Evolutionary conservation across 192 early-diverging fungal species (phyloP), one percentile per base, ranked within the genome.

Genomic region (Backusella sp.): DNA sequence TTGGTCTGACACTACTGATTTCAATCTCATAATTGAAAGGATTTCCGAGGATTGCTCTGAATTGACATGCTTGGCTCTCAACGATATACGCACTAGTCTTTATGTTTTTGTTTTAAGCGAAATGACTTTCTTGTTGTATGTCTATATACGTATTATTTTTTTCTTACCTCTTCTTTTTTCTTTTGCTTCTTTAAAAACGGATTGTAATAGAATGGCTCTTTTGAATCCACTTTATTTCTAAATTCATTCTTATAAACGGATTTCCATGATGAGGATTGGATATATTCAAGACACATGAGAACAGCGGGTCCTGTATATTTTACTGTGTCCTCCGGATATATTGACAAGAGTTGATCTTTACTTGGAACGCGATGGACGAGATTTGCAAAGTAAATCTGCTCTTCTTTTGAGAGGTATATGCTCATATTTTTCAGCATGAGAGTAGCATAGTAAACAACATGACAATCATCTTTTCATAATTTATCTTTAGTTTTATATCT

Each of bases 1-100:
- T 88, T 0, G 94, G 70, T 26, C 78, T 68, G 35, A 96, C 84
- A 56, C 82, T 88, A 66, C 92, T 88, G 14, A 95, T 75, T 28
- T 94, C 94, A 44, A 96, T 70, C 71, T 93, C 93, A 80, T 95
- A 93, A 8, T 86, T 82, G 83, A 93, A 95, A 12, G 93, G 92
- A 79, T 96, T 96, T 0, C 90, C 86, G 5, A 96, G 73, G 1
- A 84, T 84, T 0, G 93, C 83, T 49, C 91, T 88, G 73, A 96
- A 92, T 56, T 91, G 86, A 3, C 88, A 85, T 1, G 83, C 76
- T 77, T 96, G 94, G 46, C 87, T 86, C 3, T 89, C 84, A 28
- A 94, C 86, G 1, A 95, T 75, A 35, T 88, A 70, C 9, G 80
- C 73, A 62, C 90, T 49, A 21, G 34, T 21, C 23, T 77, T 59